A percentile compares a stretch with the other conserved stretches of the same genome.
These are phyloP conservation scores for Sistotremastrum suecicum DNA, from an alignment of 768 basidiomycete species.

Conservation along the genomic window DNA sequence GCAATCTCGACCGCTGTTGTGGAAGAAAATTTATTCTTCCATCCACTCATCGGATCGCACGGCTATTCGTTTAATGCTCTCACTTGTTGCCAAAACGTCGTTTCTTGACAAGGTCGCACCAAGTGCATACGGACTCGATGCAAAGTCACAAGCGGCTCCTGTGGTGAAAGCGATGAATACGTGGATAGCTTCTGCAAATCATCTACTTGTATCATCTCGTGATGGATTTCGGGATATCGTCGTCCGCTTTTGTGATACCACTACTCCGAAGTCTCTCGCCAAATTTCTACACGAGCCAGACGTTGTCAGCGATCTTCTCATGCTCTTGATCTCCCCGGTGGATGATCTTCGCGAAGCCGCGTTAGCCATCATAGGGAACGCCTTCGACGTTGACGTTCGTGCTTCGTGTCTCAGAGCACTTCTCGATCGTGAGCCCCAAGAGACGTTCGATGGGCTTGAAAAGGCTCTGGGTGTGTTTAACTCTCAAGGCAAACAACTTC, in stretches of 20 bases:
- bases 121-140: constrained; percentile 27
- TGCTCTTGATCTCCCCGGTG: constrained; percentile 72
- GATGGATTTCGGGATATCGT: constrained; percentile 49
- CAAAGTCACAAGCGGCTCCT: no score
- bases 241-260: constrained; percentile 51
- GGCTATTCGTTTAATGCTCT: constrained; percentile 44
- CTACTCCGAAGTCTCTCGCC: constrained; percentile 33
- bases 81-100: constrained; percentile 41
- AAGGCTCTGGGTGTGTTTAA: constrained; percentile 56
- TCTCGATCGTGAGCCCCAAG: constrained; percentile 48
- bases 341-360: constrained; percentile 61
- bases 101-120: constrained; percentile 52
- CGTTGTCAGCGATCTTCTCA: constrained; percentile 44
- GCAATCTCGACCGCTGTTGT: constrained; percentile 25
- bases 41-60: constrained; percentile 44
- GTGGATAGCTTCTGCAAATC: no score
- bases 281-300: constrained; percentile 41
- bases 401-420: constrained; percentile 77
- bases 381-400: constrained; percentile 82
- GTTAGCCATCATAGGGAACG: constrained; percentile 68
- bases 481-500: constrained; percentile 42
- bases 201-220: constrained; percentile 14
- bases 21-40: constrained; percentile 51
- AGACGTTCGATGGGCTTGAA: constrained; percentile 56
- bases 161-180: no score